phyloP scores from a whole-genome alignment of 139 green algal genomes.

The Coelastrella sp. region DNA sequence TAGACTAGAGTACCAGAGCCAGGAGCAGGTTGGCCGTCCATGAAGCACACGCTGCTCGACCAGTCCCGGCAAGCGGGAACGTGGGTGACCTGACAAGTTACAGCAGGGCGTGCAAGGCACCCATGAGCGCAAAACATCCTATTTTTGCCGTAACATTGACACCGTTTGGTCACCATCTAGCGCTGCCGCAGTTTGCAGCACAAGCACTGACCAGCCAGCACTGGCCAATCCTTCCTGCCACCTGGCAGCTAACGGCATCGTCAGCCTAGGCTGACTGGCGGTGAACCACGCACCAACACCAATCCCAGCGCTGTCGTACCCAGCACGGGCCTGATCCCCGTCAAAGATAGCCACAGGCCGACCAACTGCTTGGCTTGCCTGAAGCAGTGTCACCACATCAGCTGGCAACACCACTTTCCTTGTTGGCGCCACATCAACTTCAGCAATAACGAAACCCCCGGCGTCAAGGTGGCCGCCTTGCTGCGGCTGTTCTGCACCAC shows the following conservation, averaged over 20 bases:
- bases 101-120: too few relatives aligned
- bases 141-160: too few relatives aligned
- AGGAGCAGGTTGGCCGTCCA: too few relatives aligned
- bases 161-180: too few relatives aligned
- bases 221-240: neutral
- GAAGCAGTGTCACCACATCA: neutral
- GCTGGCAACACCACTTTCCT: neutral
- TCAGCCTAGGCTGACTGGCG: neutral
- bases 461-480: neutral
- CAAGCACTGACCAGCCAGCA: constrained; percentile 19
- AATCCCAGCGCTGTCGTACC: neutral
- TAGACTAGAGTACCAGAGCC: too few relatives aligned
- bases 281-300: neutral
- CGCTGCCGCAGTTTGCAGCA: neutral
- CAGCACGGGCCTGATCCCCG: neutral
- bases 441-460: neutral
- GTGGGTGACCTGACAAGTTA: too few relatives aligned
- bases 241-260: neutral
- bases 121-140: too few relatives aligned
- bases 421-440: neutral
- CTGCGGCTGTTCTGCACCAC: neutral
- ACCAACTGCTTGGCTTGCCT: neutral
- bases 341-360: constrained; percentile 7
- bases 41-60: too few relatives aligned
- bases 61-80: too few relatives aligned